Evolutionary conservation across 108 stramenopile species (phyloP), one percentile per base, ranked within the genome.

Genomic region (Cyclotella atomus): DNA sequence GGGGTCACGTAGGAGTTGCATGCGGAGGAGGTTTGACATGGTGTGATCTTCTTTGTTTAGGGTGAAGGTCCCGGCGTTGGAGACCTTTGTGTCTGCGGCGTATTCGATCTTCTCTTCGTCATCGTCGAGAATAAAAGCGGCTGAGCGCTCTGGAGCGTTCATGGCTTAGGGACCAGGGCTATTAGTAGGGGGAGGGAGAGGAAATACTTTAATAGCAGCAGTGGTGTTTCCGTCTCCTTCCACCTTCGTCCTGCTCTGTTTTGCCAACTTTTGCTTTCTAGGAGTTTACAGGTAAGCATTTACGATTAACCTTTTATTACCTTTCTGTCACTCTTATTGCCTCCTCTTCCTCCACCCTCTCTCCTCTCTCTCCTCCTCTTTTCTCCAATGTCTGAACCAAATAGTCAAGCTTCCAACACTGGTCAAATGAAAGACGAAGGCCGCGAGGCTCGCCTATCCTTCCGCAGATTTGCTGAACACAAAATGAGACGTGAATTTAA

Each of bases 31-130:
- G 68, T 98, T 98, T 0, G 89, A 94, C 16, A 98, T 65, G 0
- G 98, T 98, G 76, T 98, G 98, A 79, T 98, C 98, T 82, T 98
- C 98, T 66, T 97, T 97, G 76, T 96, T 97, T 68, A 98, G 86
- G 50, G 89, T 89, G 68, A 98, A 97, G 20, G 95, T 97, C 27
- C 98, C 98, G 0, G 97, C 95, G 61, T 97, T 96, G 33, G 95
- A 82, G 16, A 95, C 90, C 79, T 97, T 97, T 9, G 95, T 94
- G 72, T 97, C 96, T 1, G 86, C 81, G 32, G 79, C 60, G 79
- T 97, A 97, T 30, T 79, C 86, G 59, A 95, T 81, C 59, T 93
- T 95, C 36, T 79, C 69, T 77, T 93, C 92, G 0, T 85, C 92
- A 60, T 96, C 92, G 64, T 93, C 92, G 20, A 93, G 82, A 33